These are phyloP conservation scores for Botrytis fragariae DNA, from an alignment of 2,329 filamentous ascomycete species.

Conservation along the genomic window DNA sequence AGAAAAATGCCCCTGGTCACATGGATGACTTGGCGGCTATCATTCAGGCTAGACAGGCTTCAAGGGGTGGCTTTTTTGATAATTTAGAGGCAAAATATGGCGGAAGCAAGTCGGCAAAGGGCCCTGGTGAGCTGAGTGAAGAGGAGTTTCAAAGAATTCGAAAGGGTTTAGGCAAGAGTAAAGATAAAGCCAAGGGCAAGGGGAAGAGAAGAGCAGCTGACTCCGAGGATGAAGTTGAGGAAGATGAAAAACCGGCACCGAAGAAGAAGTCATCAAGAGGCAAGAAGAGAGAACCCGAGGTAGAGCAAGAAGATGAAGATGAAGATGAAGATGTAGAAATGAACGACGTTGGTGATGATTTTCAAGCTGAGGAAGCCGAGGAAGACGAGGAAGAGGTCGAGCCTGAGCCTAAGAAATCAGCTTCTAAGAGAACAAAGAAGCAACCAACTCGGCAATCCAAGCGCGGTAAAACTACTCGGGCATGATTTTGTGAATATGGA, in stretches of 20 bases:
- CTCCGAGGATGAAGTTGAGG: slow-evolving; percentile 14
- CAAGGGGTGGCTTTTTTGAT: slow-evolving; percentile 66
- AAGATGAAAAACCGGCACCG: slow-evolving; percentile 1
- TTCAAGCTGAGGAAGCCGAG: slow-evolving; percentile 6
- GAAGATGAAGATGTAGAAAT: slow-evolving; percentile 10
- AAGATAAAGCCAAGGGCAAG: slow-evolving; percentile 34
- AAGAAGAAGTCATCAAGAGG: slow-evolving; percentile 14
- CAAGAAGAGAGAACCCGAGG: slow-evolving; percentile 1
- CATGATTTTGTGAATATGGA: slow-evolving; percentile 4
- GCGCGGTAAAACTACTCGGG: not conserved
- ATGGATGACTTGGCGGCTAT: slow-evolving; percentile 65
- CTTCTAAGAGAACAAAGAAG: not conserved
- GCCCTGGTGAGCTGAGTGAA: slow-evolving; percentile 61
- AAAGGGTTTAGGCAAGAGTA: not conserved
- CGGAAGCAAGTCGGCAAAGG: slow-evolving; percentile 51
- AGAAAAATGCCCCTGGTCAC: slow-evolving; percentile 39
- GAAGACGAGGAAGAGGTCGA: slow-evolving; percentile 13
- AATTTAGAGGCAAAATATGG: slow-evolving; percentile 73
- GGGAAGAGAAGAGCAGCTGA: slow-evolving; percentile 20
- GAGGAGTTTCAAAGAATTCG: slow-evolving; percentile 51
- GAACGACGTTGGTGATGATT: not conserved
- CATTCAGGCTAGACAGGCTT: slow-evolving; percentile 69
- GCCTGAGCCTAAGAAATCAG: not conserved
- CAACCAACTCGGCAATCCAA: slow-evolving; percentile 10
- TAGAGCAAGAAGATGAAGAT: not conserved